A percentile compares a stretch with the other conserved stretches of the same genome.
These are phyloP conservation scores for Trichoderma breve DNA, from an alignment of 2,329 filamentous ascomycete species.

Conservation along the genomic window DNA sequence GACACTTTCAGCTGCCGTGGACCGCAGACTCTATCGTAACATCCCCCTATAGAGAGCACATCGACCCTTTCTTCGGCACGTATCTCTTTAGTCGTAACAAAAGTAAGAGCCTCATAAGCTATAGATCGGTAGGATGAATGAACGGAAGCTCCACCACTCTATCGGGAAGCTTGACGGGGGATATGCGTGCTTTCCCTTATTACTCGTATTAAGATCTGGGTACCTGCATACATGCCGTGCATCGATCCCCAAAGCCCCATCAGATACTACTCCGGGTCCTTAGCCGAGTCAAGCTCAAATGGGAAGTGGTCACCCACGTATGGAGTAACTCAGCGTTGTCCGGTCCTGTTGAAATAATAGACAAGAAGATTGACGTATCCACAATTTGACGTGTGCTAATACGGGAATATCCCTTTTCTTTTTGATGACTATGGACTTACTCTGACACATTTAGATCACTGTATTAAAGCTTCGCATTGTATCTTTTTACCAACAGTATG, in stretches of 20 bases:
- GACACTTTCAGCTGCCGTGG: constrained; percentile 12
- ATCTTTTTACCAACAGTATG: not conserved
- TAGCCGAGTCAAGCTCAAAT: not conserved
- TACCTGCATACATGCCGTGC: constrained; percentile 4
- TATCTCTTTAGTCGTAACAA: not conserved
- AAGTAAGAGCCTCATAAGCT: not conserved
- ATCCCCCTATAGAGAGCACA: not conserved
- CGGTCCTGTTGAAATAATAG: not conserved
- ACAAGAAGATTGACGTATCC: not conserved
- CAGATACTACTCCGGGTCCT: not conserved
- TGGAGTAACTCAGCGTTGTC: not conserved
- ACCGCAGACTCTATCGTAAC: not conserved
- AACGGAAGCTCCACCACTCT: not conserved
- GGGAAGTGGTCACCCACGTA: not conserved
- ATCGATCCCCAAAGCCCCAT: not conserved
- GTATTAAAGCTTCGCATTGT: not conserved
- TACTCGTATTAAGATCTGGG: not conserved
- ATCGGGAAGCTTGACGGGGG: not conserved
- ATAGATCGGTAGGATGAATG: not conserved
- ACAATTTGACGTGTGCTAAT: not conserved
- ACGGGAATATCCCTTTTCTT: not conserved
- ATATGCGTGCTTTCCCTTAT: not conserved
- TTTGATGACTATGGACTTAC: not conserved
- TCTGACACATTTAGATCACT: not conserved
- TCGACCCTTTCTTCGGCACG: not conserved